Evolutionary conservation across 1,139 yeast species (phyloP).

Genomic region (Suhomyces yuchorum): DNA sequence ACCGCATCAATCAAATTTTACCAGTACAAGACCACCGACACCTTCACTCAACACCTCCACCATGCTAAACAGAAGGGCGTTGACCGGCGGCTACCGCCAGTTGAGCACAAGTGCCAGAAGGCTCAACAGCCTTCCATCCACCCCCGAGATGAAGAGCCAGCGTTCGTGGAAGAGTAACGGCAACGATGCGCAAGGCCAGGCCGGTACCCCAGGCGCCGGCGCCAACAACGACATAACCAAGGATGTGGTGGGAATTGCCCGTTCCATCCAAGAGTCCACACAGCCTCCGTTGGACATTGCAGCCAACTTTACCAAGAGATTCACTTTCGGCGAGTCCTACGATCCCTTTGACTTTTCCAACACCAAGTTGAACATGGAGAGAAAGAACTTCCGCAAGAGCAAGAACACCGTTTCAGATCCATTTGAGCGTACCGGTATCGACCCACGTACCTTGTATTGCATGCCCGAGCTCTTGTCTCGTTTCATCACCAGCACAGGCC

Average conservation of each 20-base stretch:
- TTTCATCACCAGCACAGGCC: conserved; percentile 64
- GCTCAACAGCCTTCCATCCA: conserved; percentile 26
- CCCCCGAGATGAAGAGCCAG: conserved; percentile 37
- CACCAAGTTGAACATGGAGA: conserved; percentile 50
- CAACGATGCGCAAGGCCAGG: conserved; percentile 9
- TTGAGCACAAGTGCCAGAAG: conserved; percentile 9
- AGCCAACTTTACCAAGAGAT: conserved; percentile 40
- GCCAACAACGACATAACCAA: conserved; percentile 25
- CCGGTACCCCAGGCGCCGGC: conserved; percentile 11
- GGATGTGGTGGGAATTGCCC: conserved; percentile 35
- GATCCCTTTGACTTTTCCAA: conserved; percentile 77
- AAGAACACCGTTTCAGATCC: conserved; percentile 31
- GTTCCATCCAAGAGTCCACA: conserved; percentile 30
- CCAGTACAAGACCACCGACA: neutral
- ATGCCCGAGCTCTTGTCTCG: conserved; percentile 64
- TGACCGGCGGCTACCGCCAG: conserved; percentile 9
- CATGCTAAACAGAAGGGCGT: conserved; percentile 7
- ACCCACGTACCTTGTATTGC: conserved; percentile 66
- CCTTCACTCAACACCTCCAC: neutral
- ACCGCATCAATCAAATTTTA: conserved; percentile 7
- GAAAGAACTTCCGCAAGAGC: conserved; percentile 23
- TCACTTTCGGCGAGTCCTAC: conserved; percentile 51
- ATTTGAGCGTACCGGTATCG: conserved; percentile 57
- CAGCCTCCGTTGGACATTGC: conserved; percentile 30
- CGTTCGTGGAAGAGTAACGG: conserved; percentile 29